Evolutionary conservation across 495 filamentous ascomycete genomes (phyloP).

Genomic region (Penicillium manginii): DNA sequence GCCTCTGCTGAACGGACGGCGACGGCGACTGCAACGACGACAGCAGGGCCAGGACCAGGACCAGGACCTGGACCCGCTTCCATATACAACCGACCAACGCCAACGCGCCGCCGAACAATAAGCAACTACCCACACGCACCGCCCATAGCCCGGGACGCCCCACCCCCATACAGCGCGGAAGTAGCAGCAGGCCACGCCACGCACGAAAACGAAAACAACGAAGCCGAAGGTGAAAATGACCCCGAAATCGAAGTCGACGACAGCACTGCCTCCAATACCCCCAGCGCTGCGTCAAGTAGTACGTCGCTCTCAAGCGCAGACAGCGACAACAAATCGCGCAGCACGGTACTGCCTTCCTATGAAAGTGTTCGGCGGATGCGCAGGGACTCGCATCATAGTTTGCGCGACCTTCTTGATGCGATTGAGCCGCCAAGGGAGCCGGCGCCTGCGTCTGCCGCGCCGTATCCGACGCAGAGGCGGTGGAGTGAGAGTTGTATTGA

Average conservation of each 20-base stretch:
- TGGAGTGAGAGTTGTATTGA: conserved; percentile 15
- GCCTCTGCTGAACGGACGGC: no score
- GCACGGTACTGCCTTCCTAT: neutral
- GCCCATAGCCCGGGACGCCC: neutral
- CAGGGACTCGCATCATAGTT: conserved; percentile 8
- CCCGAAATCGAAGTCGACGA: no score
- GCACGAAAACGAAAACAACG: neutral
- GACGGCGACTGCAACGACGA: neutral
- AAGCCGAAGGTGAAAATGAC: no score
- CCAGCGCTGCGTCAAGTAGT: neutral
- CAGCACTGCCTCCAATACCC: neutral
- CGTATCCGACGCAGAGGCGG: conserved; percentile 16
- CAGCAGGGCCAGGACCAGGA: neutral
- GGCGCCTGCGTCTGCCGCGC: conserved; percentile 17
- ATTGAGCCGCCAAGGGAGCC: conserved; percentile 30
- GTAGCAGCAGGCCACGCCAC: neutral
- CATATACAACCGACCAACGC: neutral
- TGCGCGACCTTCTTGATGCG: conserved; percentile 30
- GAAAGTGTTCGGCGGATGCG: conserved; percentile 3
- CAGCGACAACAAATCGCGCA: neutral
- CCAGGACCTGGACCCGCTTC: neutral
- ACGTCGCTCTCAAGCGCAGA: conserved; percentile 2
- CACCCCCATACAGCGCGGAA: conserved; percentile 2
- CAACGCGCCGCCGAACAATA: neutral
- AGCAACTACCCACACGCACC: conserved; percentile 1